Percentiles rank a stretch among this genome's conserved stretches.
Evolutionary conservation across 306 rosid species (phyloP).

Genomic region (Casuarina equisetifolia): DNA sequence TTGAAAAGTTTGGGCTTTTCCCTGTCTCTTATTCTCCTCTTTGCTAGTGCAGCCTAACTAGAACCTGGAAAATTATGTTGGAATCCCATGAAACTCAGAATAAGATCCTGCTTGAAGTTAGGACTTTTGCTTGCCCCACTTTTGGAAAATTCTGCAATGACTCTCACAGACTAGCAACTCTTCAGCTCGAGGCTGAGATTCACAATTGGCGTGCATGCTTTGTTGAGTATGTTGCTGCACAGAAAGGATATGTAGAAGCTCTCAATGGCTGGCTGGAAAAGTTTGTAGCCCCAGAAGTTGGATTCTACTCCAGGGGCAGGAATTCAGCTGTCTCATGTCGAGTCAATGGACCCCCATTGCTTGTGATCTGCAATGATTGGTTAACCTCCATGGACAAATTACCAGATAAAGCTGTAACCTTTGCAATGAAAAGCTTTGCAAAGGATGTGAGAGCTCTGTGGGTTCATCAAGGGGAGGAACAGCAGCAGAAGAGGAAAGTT

Average conservation of each 20-base stretch:
- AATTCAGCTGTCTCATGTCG: slow-evolving; percentile 43
- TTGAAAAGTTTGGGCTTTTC: slow-evolving; percentile 21
- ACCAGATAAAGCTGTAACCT: slow-evolving; percentile 59
- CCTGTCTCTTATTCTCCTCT: slow-evolving; percentile 32
- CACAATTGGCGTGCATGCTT: slow-evolving; percentile 78
- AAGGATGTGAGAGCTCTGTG: slow-evolving; percentile 70
- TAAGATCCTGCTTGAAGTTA: slow-evolving; percentile 77
- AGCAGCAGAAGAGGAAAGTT: slow-evolving; percentile 81
- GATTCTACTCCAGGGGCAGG: slow-evolving; percentile 64
- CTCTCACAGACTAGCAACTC: slow-evolving; percentile 73
- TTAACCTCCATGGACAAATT: slow-evolving; percentile 63
- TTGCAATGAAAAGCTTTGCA: slow-evolving; percentile 57
- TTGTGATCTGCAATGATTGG: slow-evolving; percentile 76
- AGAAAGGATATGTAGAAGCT: slow-evolving; percentile 76
- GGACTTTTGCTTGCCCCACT: slow-evolving; percentile 56
- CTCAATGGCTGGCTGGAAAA: slow-evolving; percentile 86
- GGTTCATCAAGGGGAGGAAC: slow-evolving; percentile 80
- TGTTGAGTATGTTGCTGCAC: slow-evolving; percentile 64
- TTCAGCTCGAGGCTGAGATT: slow-evolving; percentile 76
- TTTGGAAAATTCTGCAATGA: slow-evolving; percentile 69
- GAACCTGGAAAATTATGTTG: slow-evolving; percentile 81
- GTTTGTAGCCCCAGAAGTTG: slow-evolving; percentile 77
- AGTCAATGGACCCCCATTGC: slow-evolving; percentile 71
- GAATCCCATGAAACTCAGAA: slow-evolving; percentile 89
- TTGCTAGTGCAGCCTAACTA: slow-evolving; percentile 69